Evolutionary conservation across 1,139 yeast genomes (phyloP).

Genomic region (Nematodospora anomalae): DNA sequence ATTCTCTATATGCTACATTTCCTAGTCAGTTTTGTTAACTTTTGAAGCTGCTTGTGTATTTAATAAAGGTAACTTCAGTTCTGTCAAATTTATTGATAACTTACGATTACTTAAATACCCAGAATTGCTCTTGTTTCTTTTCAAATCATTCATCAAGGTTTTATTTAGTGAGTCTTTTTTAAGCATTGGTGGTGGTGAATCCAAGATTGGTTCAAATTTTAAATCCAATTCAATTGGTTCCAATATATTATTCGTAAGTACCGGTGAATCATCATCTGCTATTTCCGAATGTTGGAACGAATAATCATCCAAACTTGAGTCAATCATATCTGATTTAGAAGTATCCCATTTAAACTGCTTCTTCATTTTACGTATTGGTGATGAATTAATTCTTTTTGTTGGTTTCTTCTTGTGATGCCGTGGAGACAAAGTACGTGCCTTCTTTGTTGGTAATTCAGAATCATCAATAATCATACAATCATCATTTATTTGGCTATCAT

Average conservation of each 20-base stretch:
- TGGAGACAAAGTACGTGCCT: constrained; percentile 10
- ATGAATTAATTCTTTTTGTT: constrained; percentile 26
- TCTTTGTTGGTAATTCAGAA: constrained; percentile 9
- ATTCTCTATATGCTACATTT: constrained; percentile 1
- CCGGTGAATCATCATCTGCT: constrained; percentile 10
- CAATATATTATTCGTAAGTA: constrained; percentile 9
- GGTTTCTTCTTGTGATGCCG: constrained; percentile 26
- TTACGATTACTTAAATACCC: constrained; percentile 14
- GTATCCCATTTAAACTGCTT: constrained; percentile 15
- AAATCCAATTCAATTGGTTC: constrained; percentile 27
- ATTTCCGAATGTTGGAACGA: constrained; percentile 8
- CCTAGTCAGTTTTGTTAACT: constrained; percentile 10
- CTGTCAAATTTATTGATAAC: constrained; percentile 12
- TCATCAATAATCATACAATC: constrained; percentile 9
- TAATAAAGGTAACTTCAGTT: constrained; percentile 28
- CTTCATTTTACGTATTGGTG: constrained; percentile 25
- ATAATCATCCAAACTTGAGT: constrained; percentile 15
- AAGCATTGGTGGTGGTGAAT: constrained; percentile 29
- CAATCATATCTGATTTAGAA: constrained; percentile 12
- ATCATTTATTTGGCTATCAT: constrained; percentile 17
- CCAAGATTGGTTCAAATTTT: constrained; percentile 29
- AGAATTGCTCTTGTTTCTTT: constrained; percentile 4
- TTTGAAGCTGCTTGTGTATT: constrained; percentile 38
- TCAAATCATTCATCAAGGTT: constrained; percentile 4
- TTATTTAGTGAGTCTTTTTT: neutral